phyloP scores from a whole-genome alignment of 768 basidiomycete genomes.

The Suillus paluster region DNA sequence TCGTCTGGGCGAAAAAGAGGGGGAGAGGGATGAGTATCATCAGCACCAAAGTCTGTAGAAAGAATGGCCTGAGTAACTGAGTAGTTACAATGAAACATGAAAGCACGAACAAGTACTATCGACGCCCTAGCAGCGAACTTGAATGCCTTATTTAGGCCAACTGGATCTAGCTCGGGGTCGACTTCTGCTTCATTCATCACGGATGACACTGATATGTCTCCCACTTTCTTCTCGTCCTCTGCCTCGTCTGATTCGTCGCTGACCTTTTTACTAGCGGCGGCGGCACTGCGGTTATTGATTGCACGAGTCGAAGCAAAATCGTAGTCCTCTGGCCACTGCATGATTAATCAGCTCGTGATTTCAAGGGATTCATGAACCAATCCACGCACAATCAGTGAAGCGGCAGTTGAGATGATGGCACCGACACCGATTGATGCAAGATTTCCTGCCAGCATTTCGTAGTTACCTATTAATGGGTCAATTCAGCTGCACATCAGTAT shows the following conservation, averaged over 20 bases:
- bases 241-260: slow-evolving; percentile 24
- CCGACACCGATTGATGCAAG: slow-evolving; percentile 84
- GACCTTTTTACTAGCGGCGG: slow-evolving; percentile 20
- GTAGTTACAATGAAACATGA: neutral
- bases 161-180: slow-evolving; percentile 67
- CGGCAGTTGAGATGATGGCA: slow-evolving; percentile 69
- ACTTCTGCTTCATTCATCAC: slow-evolving; percentile 42
- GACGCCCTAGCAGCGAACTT: slow-evolving; percentile 80
- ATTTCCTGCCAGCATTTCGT: slow-evolving; percentile 88
- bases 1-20: slow-evolving; percentile 79
- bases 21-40: slow-evolving; percentile 83
- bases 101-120: slow-evolving; percentile 56
- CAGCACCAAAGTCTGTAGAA: slow-evolving; percentile 56
- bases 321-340: slow-evolving; percentile 79
- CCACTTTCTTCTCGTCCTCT: slow-evolving; percentile 44
- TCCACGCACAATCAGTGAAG: slow-evolving; percentile 63
- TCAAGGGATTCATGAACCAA: neutral
- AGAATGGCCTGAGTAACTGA: slow-evolving; percentile 1
- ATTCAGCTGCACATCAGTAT: slow-evolving; percentile 6
- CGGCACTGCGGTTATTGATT: slow-evolving; percentile 53
- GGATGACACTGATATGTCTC: slow-evolving; percentile 33
- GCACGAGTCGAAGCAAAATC: slow-evolving; percentile 80
- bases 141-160: slow-evolving; percentile 73
- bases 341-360: neutral
- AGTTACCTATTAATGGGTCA: slow-evolving; percentile 39